phyloP scores from a whole-genome alignment of 495 filamentous ascomycete species.

The Aspergillus biplanus region DNA sequence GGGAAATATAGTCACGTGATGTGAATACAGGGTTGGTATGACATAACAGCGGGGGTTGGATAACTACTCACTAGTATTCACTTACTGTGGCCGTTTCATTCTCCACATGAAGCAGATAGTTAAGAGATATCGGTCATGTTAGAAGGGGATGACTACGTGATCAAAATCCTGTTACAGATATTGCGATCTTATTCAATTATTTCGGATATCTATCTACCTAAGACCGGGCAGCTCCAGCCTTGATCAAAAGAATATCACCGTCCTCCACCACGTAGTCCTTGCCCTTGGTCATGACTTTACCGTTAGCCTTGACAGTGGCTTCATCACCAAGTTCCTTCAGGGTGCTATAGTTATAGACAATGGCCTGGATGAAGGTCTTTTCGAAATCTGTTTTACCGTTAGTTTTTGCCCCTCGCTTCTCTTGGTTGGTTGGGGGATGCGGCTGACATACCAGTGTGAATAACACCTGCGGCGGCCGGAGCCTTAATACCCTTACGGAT shows the following conservation, averaged over 20 bases:
- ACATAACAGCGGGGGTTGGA: neutral
- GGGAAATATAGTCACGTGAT: conserved; percentile 36
- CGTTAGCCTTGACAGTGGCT: conserved; percentile 82
- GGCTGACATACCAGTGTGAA: conserved; percentile 64
- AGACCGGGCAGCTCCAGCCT: conserved; percentile 90
- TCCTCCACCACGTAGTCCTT: conserved; percentile 84
- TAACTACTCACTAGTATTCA: neutral
- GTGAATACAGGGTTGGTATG: conserved; percentile 6
- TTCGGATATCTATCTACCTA: conserved; percentile 40
- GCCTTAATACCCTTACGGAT: conserved; percentile 96
- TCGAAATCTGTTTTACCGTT: conserved; percentile 70
- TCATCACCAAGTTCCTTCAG: conserved; percentile 90
- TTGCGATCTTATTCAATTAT: conserved; percentile 2
- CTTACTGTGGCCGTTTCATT: neutral
- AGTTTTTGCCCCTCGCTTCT: neutral
- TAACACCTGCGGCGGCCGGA: conserved; percentile 95
- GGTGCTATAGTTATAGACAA: conserved; percentile 81
- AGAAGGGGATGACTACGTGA: neutral
- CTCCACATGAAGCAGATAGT: neutral
- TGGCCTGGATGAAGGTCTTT: conserved; percentile 98
- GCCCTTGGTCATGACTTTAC: conserved; percentile 97
- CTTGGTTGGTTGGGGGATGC: neutral
- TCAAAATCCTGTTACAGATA: neutral
- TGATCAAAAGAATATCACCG: conserved; percentile 76
- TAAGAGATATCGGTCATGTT: no score